Conservation (phyloP, 2,329 filamentous ascomycete genomes). For the Colletotrichum incanum region DNA sequence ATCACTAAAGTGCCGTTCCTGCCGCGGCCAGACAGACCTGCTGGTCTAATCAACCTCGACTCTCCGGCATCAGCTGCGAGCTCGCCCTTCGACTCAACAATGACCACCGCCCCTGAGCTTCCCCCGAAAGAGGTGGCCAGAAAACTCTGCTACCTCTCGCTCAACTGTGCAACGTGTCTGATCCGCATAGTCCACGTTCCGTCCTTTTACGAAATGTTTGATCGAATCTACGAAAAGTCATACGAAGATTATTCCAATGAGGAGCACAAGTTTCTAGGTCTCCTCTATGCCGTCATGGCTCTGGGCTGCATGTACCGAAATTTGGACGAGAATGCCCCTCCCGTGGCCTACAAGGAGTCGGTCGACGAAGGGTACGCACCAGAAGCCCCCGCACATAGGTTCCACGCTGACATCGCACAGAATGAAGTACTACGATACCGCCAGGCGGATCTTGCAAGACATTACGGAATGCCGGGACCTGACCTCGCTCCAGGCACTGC, state of each 20-base stretch:
- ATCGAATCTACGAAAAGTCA: constrained; percentile 82
- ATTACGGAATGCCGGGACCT: constrained; percentile 81
- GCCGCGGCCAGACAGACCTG: constrained; percentile 64
- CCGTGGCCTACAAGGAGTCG: constrained; percentile 64
- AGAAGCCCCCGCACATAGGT: background rate
- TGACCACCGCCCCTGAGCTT: constrained; percentile 74
- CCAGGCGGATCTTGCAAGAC: constrained; percentile 76
- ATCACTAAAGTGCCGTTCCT: constrained; percentile 74
- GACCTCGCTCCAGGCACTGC: constrained; percentile 79
- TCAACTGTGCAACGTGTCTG: constrained; percentile 72
- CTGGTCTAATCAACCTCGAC: constrained; percentile 73
- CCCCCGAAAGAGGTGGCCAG: constrained; percentile 74
- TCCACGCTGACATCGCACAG: constrained; percentile 59
- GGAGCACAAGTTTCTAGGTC: constrained; percentile 78
- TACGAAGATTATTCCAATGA: constrained; percentile 74
- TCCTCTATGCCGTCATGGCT: constrained; percentile 80
- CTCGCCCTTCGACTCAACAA: constrained; percentile 74
- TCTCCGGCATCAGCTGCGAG: constrained; percentile 74
- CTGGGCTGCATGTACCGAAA: constrained; percentile 81
- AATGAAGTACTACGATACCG: constrained; percentile 81
- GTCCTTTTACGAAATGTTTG: constrained; percentile 83
- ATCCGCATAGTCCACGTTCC: constrained; percentile 85
- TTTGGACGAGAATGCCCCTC: constrained; percentile 68
- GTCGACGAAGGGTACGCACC: constrained; percentile 71
- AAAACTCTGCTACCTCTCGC: constrained; percentile 68